Percentiles rank a stretch among this genome's conserved stretches.
phyloP scores from a whole-genome alignment of 331 rosid species.

The Rosa hybrid region DNA sequence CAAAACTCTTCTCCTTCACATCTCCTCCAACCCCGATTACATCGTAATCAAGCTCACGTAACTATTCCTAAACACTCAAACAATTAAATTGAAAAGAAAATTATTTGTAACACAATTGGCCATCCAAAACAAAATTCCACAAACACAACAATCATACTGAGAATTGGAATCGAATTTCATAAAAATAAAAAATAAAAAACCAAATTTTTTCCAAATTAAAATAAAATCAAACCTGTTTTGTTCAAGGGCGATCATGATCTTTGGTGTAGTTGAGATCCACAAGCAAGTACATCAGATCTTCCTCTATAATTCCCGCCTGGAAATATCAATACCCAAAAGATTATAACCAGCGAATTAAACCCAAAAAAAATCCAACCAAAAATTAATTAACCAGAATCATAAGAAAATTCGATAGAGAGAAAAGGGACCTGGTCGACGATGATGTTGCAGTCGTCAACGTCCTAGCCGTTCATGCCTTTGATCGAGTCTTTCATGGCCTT shows the following conservation, averaged over 20 bases:
- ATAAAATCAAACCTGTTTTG: slow-evolving; percentile 49
- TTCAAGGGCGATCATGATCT: slow-evolving; percentile 93
- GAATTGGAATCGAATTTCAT: background rate
- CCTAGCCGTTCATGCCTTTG: too few species aligned
- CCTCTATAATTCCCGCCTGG: slow-evolving; percentile 46
- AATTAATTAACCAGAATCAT: background rate
- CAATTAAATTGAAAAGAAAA: too few species aligned
- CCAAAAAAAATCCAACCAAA: background rate
- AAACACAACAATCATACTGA: background rate
- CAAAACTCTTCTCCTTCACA: background rate
- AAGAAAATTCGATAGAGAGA: slow-evolving; percentile 22
- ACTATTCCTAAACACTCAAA: slow-evolving; percentile 10
- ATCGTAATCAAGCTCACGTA: background rate
- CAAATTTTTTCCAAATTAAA: background rate
- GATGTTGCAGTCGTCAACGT: too few species aligned
- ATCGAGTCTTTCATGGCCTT: too few species aligned
- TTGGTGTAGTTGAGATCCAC: slow-evolving; percentile 70
- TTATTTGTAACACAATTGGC: background rate
- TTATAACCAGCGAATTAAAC: background rate
- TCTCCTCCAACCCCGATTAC: background rate
- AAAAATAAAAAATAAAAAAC: background rate
- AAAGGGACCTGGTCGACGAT: slow-evolving; percentile 23
- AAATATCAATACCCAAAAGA: background rate
- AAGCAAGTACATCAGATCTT: slow-evolving; percentile 82
- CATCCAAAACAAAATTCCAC: background rate